Conservation (phyloP, 768 basidiomycete species). For the Phylloporus arenicola region DNA sequence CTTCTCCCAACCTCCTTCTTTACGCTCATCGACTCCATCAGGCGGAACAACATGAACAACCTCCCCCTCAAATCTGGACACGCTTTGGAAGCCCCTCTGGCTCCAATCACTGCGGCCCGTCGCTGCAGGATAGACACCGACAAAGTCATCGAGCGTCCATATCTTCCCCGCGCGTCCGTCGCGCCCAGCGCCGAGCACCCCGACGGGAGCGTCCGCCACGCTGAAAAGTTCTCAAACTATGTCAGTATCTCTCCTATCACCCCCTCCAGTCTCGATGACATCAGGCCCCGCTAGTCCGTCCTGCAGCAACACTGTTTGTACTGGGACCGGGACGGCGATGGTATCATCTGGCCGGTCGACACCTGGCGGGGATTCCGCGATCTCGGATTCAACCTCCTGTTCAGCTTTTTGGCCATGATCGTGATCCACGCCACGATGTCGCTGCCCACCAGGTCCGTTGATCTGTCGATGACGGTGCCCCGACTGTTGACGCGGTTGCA, state of each 20-base stretch:
- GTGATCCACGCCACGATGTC: constrained; percentile 35
- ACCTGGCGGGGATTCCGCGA: constrained; percentile 38
- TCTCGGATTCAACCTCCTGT: constrained; percentile 38
- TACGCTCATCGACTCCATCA: constrained; percentile 15
- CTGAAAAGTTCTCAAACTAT: constrained; percentile 15
- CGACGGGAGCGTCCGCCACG: constrained; percentile 15
- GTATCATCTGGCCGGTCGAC: constrained; percentile 41
- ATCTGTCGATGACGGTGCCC: not conserved
- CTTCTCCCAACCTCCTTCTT: constrained; percentile 17
- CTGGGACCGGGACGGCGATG: constrained; percentile 39
- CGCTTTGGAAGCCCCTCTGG: constrained; percentile 12
- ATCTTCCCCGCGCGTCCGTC: constrained; percentile 25
- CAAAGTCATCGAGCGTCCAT: constrained; percentile 21
- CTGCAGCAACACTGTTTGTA: constrained; percentile 39
- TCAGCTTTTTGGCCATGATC: constrained; percentile 31
- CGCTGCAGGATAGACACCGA: constrained; percentile 24
- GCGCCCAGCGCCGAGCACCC: constrained; percentile 25
- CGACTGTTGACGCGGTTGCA: not conserved
- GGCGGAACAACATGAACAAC: constrained; percentile 17
- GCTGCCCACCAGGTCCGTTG: constrained; percentile 27
- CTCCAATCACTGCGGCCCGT: constrained; percentile 20
- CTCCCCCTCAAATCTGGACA: constrained; percentile 15
- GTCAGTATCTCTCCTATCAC: constrained; percentile 11
- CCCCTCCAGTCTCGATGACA: not conserved
- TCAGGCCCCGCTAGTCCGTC: constrained; percentile 25